Percentiles rank a stretch among this genome's conserved stretches.
Evolutionary conservation across 2,329 filamentous ascomycete species (phyloP).

Genomic region (Aureobasidium uvarum): DNA sequence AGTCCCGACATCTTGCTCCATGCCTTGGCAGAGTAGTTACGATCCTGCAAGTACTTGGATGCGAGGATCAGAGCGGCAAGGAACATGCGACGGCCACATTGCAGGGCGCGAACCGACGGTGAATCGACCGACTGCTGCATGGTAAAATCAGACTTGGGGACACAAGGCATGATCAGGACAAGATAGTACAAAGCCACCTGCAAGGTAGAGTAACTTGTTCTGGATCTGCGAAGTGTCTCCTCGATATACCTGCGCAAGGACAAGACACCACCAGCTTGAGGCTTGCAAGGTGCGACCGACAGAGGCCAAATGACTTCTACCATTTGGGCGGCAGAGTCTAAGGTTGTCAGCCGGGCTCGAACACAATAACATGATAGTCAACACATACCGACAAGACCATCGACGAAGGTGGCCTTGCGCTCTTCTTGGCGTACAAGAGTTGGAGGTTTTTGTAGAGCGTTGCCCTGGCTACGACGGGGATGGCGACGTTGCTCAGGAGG

Average conservation of each 20-base stretch:
- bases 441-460: conserved; percentile 63
- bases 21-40: conserved; percentile 94
- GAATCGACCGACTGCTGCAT: conserved; percentile 77
- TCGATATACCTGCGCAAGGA: conserved; percentile 95
- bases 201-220: conserved; percentile 95
- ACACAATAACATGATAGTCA: neutral
- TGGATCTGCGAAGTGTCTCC: conserved; percentile 89
- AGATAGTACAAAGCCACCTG: conserved; percentile 97
- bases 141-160: conserved; percentile 79
- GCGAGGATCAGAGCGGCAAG: conserved; percentile 90
- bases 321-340: conserved; percentile 96
- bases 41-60: conserved; percentile 96
- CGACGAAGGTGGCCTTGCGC: conserved; percentile 92
- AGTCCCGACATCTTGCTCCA: conserved; percentile 99
- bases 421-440: conserved; percentile 81
- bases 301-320: conserved; percentile 97
- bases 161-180: conserved; percentile 86
- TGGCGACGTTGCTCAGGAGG: conserved; percentile 63
- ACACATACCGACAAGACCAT: conserved; percentile 92
- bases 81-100: conserved; percentile 97
- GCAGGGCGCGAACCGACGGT: conserved; percentile 72
- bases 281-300: conserved; percentile 66
- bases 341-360: conserved; percentile 29
- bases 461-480: conserved; percentile 57
- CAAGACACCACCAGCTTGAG: conserved; percentile 64